Evolutionary conservation across 371 early-diverging fungal genomes (phyloP).

Genomic region (Mucor mucedo): DNA sequence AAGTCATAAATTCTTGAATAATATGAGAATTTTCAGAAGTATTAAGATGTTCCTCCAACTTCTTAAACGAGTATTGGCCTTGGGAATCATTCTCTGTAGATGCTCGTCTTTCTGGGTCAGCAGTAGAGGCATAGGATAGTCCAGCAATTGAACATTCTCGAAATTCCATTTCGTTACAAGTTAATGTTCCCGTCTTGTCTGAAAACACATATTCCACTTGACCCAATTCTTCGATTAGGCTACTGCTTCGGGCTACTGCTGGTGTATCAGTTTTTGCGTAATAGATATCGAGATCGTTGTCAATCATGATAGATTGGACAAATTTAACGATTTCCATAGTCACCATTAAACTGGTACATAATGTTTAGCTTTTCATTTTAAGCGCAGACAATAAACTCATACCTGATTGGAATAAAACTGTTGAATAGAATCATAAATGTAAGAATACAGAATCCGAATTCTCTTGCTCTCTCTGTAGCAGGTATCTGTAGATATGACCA

Average conservation of each 20-base stretch:
- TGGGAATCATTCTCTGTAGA: constrained; percentile 29
- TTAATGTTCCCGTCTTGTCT: constrained; percentile 95
- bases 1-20: constrained; percentile 75
- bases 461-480: constrained; percentile 36
- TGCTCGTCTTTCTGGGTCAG: constrained; percentile 66
- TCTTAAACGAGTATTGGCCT: constrained; percentile 67
- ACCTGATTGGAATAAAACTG: constrained; percentile 90
- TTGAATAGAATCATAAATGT: constrained; percentile 90
- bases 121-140: constrained; percentile 68
- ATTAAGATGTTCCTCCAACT: constrained; percentile 59
- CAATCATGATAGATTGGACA: constrained; percentile 80
- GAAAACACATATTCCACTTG: constrained; percentile 86
- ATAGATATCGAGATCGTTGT: constrained; percentile 84
- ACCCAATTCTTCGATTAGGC: constrained; percentile 94
- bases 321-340: constrained; percentile 93
- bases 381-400: neutral
- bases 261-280: constrained; percentile 84
- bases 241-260: constrained; percentile 85
- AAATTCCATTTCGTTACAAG: constrained; percentile 96
- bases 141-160: constrained; percentile 84
- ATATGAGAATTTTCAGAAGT: constrained; percentile 32
- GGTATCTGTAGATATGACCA: constrained; percentile 41
- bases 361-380: neutral
- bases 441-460: constrained; percentile 74
- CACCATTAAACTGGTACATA: constrained; percentile 70